Percentiles rank a stretch among this genome's conserved stretches.
Conservation (phyloP, 176 grass and related monocot species). For the Saccharum officinarum region DNA sequence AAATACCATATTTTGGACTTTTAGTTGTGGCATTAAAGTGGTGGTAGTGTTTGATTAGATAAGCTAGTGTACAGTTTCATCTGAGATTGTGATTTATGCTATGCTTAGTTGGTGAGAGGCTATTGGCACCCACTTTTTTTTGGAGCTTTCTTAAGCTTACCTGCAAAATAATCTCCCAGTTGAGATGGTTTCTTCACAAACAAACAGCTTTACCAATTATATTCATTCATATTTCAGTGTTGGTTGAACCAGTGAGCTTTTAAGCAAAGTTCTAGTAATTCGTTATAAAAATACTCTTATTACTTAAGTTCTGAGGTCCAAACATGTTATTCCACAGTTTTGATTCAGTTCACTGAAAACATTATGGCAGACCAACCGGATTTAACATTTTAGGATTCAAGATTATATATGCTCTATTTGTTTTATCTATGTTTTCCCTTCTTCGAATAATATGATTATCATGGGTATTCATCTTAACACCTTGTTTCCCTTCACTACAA, state of each 20-base stretch:
- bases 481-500: too few relatives aligned
- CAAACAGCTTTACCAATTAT: background rate
- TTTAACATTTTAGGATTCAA: background rate
- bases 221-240: background rate
- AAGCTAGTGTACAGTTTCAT: background rate
- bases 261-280: background rate
- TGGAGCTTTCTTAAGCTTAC: background rate
- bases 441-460: too few relatives aligned
- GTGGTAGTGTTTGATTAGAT: constrained; percentile 21
- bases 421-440: too few relatives aligned
- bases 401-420: too few relatives aligned
- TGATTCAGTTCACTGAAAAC: background rate
- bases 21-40: background rate
- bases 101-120: background rate
- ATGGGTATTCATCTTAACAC: too few relatives aligned
- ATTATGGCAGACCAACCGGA: background rate
- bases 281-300: background rate
- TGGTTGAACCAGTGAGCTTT: background rate
- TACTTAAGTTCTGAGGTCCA: background rate
- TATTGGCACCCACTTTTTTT: background rate
- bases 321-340: background rate
- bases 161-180: background rate
- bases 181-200: background rate
- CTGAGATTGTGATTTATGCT: background rate
- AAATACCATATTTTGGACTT: background rate